Conservation (phyloP, 23 red algal species). For the Gracilaria vermiculophylla region DNA sequence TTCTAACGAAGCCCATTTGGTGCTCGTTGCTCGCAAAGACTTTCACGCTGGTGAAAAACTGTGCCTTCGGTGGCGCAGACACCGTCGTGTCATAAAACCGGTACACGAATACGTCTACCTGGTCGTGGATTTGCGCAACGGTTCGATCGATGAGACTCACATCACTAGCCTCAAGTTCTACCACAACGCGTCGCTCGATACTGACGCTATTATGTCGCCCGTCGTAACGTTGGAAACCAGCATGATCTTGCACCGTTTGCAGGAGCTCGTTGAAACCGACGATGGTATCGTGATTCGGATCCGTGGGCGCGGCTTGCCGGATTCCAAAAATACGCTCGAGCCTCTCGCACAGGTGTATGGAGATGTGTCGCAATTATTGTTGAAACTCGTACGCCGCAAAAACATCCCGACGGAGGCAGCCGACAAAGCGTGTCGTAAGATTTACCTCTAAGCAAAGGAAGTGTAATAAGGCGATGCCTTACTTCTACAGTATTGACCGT, state of each 20-base stretch:
- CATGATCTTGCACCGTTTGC: background rate
- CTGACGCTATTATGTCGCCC: background rate
- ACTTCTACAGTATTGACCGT: too few species aligned
- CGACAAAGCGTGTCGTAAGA: too few species aligned
- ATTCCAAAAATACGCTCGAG: background rate
- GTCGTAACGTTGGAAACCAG: background rate
- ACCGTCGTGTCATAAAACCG: background rate
- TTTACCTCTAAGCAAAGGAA: too few species aligned
- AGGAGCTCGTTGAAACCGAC: background rate
- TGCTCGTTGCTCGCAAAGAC: background rate
- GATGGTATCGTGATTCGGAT: background rate
- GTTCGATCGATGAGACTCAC: background rate
- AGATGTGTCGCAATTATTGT: background rate
- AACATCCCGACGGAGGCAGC: too few species aligned
- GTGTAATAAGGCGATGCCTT: too few species aligned
- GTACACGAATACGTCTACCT: background rate
- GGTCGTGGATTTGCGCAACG: background rate
- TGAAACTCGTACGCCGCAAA: background rate
- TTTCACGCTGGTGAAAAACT: background rate
- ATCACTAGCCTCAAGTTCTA: background rate
- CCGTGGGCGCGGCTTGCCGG: background rate
- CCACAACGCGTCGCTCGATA: background rate
- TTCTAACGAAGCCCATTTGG: background rate
- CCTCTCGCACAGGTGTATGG: background rate
- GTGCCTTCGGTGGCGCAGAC: background rate